A percentile compares a stretch with the other conserved stretches of the same genome.
Evolutionary conservation across 2,329 filamentous ascomycete genomes (phyloP).

Genomic region (Teratosphaeria viscida): DNA sequence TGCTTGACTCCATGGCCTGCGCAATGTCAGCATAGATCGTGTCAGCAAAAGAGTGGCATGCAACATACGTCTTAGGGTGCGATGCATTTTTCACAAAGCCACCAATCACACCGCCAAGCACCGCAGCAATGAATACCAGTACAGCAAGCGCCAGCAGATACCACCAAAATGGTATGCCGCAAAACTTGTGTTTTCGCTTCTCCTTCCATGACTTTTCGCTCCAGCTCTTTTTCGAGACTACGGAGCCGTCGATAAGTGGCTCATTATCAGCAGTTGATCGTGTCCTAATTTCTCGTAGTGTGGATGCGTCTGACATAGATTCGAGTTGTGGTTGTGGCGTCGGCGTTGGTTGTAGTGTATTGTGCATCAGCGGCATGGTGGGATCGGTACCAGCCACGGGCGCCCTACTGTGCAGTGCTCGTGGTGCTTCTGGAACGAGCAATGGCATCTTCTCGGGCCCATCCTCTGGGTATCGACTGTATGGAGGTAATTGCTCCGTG

Average conservation of each 20-base stretch:
- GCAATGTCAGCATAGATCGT: constrained; percentile 3
- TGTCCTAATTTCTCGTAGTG: constrained; percentile 5
- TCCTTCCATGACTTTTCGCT: constrained; percentile 29
- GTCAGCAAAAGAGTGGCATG: background rate
- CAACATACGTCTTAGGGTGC: constrained; percentile 13
- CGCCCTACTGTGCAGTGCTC: constrained; percentile 22
- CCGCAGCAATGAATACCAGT: constrained; percentile 21
- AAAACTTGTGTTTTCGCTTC: constrained; percentile 26
- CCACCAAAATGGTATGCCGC: constrained; percentile 26
- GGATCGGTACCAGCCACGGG: constrained; percentile 25
- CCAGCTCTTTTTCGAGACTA: constrained; percentile 20
- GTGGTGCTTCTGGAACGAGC: constrained; percentile 22
- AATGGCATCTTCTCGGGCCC: constrained; percentile 42
- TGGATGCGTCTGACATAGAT: constrained; percentile 26
- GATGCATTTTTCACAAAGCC: constrained; percentile 21
- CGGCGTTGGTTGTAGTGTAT: constrained; percentile 18
- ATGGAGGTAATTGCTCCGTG: constrained; percentile 82
- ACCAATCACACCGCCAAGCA: constrained; percentile 26
- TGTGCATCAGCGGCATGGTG: constrained; percentile 25
- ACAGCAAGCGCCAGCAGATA: constrained; percentile 21
- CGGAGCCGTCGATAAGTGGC: background rate
- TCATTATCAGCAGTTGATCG: constrained; percentile 6
- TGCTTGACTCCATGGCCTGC: background rate
- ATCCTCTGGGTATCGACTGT: constrained; percentile 79
- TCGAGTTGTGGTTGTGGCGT: constrained; percentile 17